Evolutionary conservation across 208 protist species (phyloP).

Genomic region (Wallacemonas sp.): DNA sequence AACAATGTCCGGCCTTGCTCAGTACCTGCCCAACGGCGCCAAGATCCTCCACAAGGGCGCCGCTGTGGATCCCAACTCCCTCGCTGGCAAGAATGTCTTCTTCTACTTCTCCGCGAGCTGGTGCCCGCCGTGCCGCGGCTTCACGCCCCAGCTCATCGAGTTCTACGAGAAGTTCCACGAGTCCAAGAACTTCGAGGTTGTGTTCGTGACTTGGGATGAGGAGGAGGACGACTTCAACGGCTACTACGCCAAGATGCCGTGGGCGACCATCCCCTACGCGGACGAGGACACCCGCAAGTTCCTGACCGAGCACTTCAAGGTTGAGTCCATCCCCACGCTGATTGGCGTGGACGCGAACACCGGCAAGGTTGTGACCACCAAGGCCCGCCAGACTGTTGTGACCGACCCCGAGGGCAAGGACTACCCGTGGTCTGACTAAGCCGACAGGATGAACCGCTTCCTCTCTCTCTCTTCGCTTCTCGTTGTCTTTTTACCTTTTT

Average conservation of each 20-base stretch:
- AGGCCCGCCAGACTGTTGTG: slow-evolving; percentile 50
- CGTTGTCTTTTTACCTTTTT: not conserved
- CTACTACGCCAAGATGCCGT: slow-evolving; percentile 88
- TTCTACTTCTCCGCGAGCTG: slow-evolving; percentile 94
- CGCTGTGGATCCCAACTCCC: slow-evolving; percentile 25
- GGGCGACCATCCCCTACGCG: slow-evolving; percentile 72
- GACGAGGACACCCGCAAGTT: slow-evolving; percentile 39
- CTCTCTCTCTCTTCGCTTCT: slow-evolving; percentile 19
- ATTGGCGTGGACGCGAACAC: slow-evolving; percentile 76
- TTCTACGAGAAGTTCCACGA: slow-evolving; percentile 78
- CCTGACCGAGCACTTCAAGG: slow-evolving; percentile 53
- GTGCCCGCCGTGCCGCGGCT: slow-evolving; percentile 93
- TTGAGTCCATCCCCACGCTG: slow-evolving; percentile 81
- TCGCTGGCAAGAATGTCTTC: slow-evolving; percentile 70
- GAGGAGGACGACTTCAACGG: slow-evolving; percentile 60
- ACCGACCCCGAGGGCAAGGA: slow-evolving; percentile 67
- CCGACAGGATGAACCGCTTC: too few relatives aligned
- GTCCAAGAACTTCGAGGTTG: slow-evolving; percentile 86
- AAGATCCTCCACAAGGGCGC: slow-evolving; percentile 50
- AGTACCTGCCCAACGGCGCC: slow-evolving; percentile 51
- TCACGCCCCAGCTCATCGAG: slow-evolving; percentile 85
- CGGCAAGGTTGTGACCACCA: slow-evolving; percentile 69
- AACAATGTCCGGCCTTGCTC: slow-evolving; percentile 73
- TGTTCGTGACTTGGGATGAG: slow-evolving; percentile 85
- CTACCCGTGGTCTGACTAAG: slow-evolving; percentile 71